Conservation (phyloP, 352 stramenopile species). For the Globisporangium nagaii region DNA sequence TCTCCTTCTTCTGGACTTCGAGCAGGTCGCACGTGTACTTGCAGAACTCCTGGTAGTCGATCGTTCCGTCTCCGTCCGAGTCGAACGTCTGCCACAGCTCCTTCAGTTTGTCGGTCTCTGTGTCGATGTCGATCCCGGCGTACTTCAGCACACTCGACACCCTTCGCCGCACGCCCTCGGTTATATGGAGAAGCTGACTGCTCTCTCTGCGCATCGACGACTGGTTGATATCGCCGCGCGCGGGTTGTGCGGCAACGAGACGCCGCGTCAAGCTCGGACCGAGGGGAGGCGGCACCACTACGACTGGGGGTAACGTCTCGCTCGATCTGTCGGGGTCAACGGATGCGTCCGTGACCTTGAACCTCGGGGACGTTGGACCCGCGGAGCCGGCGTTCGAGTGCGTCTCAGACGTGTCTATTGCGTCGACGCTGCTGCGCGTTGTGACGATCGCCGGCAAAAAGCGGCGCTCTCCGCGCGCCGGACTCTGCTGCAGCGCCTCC, state of each 20-base stretch:
- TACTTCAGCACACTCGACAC: constrained; percentile 26
- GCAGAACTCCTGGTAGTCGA: constrained; percentile 42
- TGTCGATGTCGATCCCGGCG: constrained; percentile 27
- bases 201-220: constrained; percentile 7
- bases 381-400: background rate
- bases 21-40: constrained; percentile 35
- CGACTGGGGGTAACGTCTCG: background rate
- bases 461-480: background rate
- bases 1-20: constrained; percentile 23
- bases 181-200: constrained; percentile 6
- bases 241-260: background rate
- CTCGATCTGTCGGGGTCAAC: background rate
- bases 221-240: constrained; percentile 7
- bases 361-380: background rate
- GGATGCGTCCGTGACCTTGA: constrained; percentile 1
- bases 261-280: background rate
- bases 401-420: background rate
- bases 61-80: constrained; percentile 31
- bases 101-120: constrained; percentile 25
- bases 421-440: background rate
- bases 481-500: background rate
- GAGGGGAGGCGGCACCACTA: background rate
- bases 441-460: background rate
- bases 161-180: constrained; percentile 14
- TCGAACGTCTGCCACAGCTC: constrained; percentile 36